Conservation (phyloP, 2,329 filamentous ascomycete species). For the Aspergillus sp. region DNA sequence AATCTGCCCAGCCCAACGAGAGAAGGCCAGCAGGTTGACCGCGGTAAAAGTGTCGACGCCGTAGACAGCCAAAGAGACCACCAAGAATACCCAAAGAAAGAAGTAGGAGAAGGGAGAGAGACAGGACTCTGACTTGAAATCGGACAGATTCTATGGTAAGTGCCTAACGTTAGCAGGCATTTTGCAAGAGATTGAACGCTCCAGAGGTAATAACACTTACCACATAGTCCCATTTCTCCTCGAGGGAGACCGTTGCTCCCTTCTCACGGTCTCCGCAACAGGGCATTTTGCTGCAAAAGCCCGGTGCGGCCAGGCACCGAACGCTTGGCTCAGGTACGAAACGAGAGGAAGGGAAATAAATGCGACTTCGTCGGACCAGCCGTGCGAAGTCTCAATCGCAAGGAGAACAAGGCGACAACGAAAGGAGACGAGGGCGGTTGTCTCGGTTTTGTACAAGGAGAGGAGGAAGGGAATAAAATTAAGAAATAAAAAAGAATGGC, state of each 20-base stretch:
- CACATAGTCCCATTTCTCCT: constrained; percentile 95
- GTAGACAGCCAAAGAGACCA: constrained; percentile 81
- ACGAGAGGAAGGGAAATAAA: constrained; percentile 2
- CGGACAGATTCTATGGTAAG: constrained; percentile 53
- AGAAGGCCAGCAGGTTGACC: constrained; percentile 83
- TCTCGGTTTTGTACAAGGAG: constrained; percentile 6
- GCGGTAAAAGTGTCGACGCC: constrained; percentile 90
- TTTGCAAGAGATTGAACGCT: neutral
- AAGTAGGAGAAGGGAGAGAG: constrained; percentile 76
- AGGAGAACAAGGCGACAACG: constrained; percentile 7
- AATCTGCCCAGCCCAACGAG: constrained; percentile 84
- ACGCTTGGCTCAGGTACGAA: constrained; percentile 1
- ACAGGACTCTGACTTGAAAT: constrained; percentile 83
- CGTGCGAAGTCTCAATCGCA: constrained; percentile 29
- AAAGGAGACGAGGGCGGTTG: neutral
- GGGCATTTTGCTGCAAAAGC: constrained; percentile 55
- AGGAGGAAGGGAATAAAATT: constrained; percentile 1
- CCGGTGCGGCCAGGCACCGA: constrained; percentile 31
- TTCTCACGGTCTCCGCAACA: constrained; percentile 63
- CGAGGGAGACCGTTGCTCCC: constrained; percentile 65
- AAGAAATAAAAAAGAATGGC: constrained; percentile 7
- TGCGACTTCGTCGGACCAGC: constrained; percentile 37
- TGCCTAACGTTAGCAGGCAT: constrained; percentile 4
- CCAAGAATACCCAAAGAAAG: constrained; percentile 77
- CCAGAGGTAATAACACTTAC: constrained; percentile 48